Conservation (phyloP, 176 grass and related monocot species). For the Puya raimondii region DNA sequence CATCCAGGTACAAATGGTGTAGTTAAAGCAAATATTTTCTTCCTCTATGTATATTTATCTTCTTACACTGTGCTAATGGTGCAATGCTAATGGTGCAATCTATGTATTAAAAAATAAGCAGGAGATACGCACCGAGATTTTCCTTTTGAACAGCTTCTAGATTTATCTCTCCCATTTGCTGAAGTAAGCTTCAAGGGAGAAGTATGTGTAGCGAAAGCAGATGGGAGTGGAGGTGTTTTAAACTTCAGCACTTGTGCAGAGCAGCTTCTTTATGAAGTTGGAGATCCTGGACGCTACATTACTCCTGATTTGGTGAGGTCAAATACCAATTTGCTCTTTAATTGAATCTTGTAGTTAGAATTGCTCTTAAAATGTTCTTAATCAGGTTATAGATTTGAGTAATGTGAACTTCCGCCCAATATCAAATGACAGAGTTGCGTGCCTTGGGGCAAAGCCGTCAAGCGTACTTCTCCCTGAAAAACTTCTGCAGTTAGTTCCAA, state of each 20-base stretch:
- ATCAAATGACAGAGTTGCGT: constrained; percentile 62
- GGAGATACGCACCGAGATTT: constrained; percentile 69
- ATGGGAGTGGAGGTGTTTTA: constrained; percentile 69
- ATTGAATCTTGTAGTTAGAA: constrained; percentile 23
- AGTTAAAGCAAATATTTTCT: neutral
- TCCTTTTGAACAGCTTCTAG: constrained; percentile 68
- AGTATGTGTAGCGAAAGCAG: constrained; percentile 59
- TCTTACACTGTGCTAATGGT: neutral
- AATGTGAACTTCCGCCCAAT: constrained; percentile 54
- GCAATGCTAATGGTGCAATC: constrained; percentile 13
- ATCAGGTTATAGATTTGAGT: constrained; percentile 70
- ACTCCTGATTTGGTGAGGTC: constrained; percentile 90
- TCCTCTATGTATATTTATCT: neutral
- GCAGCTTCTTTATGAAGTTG: constrained; percentile 91
- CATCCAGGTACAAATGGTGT: constrained; percentile 59
- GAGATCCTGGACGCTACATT: constrained; percentile 69
- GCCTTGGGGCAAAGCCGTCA: constrained; percentile 68
- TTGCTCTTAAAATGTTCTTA: too few relatives aligned
- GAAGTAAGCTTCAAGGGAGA: constrained; percentile 76
- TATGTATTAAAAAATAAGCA: constrained; percentile 40
- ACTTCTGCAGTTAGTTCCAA: constrained; percentile 63
- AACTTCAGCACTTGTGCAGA: constrained; percentile 64
- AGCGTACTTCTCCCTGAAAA: constrained; percentile 41
- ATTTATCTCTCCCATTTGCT: constrained; percentile 86
- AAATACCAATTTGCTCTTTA: constrained; percentile 17